These are phyloP conservation scores for Nymphaea thermarum DNA, from an alignment of 164 flowering plant species.

Conservation along the genomic window DNA sequence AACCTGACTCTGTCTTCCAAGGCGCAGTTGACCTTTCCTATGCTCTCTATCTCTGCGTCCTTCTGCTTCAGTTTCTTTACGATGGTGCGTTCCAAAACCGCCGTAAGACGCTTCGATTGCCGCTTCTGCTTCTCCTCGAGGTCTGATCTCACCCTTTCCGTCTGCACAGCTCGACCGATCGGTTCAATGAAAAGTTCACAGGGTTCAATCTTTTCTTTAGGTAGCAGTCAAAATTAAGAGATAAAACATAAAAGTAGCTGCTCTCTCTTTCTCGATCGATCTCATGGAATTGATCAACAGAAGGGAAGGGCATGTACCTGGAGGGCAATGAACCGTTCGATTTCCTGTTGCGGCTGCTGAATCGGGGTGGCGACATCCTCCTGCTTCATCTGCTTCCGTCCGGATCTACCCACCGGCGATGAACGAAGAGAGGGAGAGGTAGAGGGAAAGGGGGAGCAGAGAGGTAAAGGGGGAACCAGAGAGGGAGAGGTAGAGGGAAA, in stretches of 20 bases:
- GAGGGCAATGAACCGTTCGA: constrained; percentile 44
- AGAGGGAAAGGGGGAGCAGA: too few relatives aligned
- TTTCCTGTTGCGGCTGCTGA: constrained; percentile 53
- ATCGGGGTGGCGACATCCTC: constrained; percentile 47
- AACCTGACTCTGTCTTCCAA: constrained; percentile 46
- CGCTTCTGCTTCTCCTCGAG: constrained; percentile 34
- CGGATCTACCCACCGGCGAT: too few relatives aligned
- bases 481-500: too few relatives aligned
- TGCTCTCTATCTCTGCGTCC: constrained; percentile 54
- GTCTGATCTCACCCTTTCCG: constrained; percentile 47
- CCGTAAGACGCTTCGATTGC: constrained; percentile 30
- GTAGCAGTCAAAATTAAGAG: background rate
- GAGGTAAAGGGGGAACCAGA: too few relatives aligned
- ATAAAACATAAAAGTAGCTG: background rate
- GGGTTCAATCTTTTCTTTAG: too few relatives aligned
- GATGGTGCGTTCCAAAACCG: constrained; percentile 30
- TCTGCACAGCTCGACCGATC: constrained; percentile 38
- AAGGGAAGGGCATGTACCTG: constrained; percentile 30
- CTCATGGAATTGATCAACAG: background rate
- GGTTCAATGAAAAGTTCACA: too few relatives aligned
- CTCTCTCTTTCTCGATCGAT: background rate
- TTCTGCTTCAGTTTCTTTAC: constrained; percentile 40
- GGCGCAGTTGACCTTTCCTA: constrained; percentile 44
- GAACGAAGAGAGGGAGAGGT: too few relatives aligned
- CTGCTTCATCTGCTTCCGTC: too few relatives aligned